Percentiles rank a stretch among this genome's conserved stretches.
Conservation (phyloP, 192 early-diverging fungal species). For the Rhizoclosmatium globosum region DNA sequence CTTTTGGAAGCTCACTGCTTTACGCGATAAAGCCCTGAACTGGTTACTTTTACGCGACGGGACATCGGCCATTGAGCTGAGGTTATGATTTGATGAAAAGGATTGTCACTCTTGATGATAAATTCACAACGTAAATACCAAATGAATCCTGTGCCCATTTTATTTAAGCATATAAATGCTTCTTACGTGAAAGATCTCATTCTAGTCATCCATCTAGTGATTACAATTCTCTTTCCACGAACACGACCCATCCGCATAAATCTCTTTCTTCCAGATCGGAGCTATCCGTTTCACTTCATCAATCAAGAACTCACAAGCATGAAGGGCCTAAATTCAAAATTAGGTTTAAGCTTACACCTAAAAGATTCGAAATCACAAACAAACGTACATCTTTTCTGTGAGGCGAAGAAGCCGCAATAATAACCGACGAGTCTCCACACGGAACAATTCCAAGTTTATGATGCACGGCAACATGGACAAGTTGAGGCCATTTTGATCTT, state of each 20-base stretch:
- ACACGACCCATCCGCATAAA: constrained; percentile 78
- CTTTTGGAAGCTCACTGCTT: constrained; percentile 29
- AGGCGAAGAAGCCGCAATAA: constrained; percentile 80
- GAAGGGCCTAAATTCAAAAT: constrained; percentile 54
- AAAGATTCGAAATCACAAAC: background rate
- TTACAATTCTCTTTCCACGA: constrained; percentile 73
- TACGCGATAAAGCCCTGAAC: constrained; percentile 42
- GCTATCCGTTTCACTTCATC: constrained; percentile 86
- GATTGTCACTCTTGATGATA: background rate
- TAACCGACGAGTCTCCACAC: constrained; percentile 82
- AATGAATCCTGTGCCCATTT: too few relatives aligned
- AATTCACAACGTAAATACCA: background rate
- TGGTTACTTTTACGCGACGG: constrained; percentile 30
- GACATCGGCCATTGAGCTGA: background rate
- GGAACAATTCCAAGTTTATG: constrained; percentile 81
- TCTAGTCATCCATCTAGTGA: background rate
- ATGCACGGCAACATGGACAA: constrained; percentile 77
- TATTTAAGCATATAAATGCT: background rate
- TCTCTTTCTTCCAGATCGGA: constrained; percentile 96
- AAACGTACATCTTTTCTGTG: constrained; percentile 69
- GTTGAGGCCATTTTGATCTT: constrained; percentile 64
- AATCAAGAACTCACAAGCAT: constrained; percentile 82
- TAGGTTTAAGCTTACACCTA: background rate
- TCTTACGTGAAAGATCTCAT: background rate
- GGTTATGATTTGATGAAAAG: background rate